A percentile compares a stretch with the other conserved stretches of the same genome.
Evolutionary conservation across 2,329 filamentous ascomycete genomes (phyloP).

Genomic region (Xylariales sp.): DNA sequence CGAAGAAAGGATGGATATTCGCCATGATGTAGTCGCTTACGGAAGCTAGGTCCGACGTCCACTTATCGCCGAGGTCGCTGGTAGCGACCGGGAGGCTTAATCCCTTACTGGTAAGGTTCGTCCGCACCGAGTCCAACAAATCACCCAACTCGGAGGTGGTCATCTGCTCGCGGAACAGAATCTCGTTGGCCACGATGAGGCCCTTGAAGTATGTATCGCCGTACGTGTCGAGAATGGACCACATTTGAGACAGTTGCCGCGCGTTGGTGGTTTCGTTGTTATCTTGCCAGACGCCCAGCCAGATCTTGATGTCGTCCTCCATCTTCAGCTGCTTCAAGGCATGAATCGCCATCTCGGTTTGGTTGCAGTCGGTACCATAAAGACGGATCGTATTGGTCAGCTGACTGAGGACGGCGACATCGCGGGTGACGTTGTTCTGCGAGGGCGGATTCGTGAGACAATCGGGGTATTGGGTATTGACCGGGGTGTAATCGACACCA

Average conservation of each 20-base stretch:
- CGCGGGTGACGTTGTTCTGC: conserved; percentile 91
- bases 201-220: conserved; percentile 68
- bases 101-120: conserved; percentile 63
- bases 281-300: conserved; percentile 93
- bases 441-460: conserved; percentile 74
- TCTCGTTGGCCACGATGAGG: conserved; percentile 78
- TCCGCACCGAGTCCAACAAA: conserved; percentile 63
- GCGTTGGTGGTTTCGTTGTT: conserved; percentile 76
- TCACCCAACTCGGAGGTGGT: conserved; percentile 57
- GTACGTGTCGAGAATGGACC: conserved; percentile 70
- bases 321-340: conserved; percentile 72
- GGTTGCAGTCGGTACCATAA: conserved; percentile 96
- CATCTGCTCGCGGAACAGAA: conserved; percentile 72
- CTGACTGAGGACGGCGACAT: conserved; percentile 84
- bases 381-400: conserved; percentile 82
- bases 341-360: conserved; percentile 88
- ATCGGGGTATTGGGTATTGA: conserved; percentile 84
- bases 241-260: conserved; percentile 80
- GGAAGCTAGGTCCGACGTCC: conserved; percentile 64
- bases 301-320: conserved; percentile 72
- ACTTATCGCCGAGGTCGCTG: conserved; percentile 84
- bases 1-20: conserved; percentile 96
- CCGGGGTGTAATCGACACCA: conserved; percentile 90
- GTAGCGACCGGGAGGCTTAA: conserved; percentile 76
- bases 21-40: conserved; percentile 88